Base-by-base conservation (phyloP, 2,329 filamentous ascomycete species). In the Hortaea werneckii region DNA sequence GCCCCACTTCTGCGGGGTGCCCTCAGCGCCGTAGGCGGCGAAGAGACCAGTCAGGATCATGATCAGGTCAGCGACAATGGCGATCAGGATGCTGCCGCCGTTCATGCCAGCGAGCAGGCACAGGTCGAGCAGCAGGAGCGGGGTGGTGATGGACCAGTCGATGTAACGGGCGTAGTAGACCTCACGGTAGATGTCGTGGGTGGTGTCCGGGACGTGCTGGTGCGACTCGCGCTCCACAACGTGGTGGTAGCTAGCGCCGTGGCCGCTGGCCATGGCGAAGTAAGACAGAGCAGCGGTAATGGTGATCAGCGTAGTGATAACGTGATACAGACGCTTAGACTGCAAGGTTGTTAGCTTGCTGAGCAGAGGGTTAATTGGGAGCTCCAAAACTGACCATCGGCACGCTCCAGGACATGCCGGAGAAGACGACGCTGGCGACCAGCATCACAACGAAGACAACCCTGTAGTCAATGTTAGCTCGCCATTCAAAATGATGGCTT, bases 141-240 rank as follows among this genome's bases (percentile, higher is more conserved):
- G 85, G 1, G 82, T 86, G 30, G 86, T 85, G 29, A 89, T 56
- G 50, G 73, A 73, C 87, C 87, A 94, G 66, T 92, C 86, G 12
- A 92, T 69, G 60, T 89, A 94, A 57, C 86, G 82, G 13, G 82
- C 83, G 80, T 82, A 94, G 68, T 79, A 87, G 45, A 94, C 75
- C 53, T 63, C 53, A 54, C 60, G 60, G 65, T 79, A 77, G 57
- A 82, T 68, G 46, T 79, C 71, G 50, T 78, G 68, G 53, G 71
- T 62, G 13, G 81, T 82, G 61, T 86, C 78, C 9, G 82, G 82
- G 42, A 83, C 73, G 58, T 83, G 76, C 59, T 85, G 78, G 67
- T 85, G 75, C 38, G 66, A 64, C 50, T 84, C 71, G 51, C 68
- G 72, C 50, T 79, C 63, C 28, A 67, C 58, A 56, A 72, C 72